Percentiles rank a stretch among this genome's conserved stretches.
These are phyloP conservation scores for Geosmithia morbida DNA, from an alignment of 2,329 filamentous ascomycete genomes.

Conservation along the genomic window DNA sequence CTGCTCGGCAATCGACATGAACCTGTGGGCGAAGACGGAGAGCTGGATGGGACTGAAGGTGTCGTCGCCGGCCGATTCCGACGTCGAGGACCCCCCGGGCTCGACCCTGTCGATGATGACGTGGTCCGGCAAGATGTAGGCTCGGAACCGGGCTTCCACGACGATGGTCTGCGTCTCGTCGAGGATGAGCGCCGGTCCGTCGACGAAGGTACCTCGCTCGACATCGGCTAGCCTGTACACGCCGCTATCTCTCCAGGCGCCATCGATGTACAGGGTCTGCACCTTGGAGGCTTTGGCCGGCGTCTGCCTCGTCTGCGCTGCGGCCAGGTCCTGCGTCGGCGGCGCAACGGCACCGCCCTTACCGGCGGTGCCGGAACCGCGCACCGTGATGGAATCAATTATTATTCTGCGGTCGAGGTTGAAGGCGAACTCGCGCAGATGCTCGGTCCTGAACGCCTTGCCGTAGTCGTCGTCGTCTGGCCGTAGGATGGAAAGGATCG, in stretches of 20 bases:
- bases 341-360: neutral
- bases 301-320: neutral
- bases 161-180: conserved; percentile 16
- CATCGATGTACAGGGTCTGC: neutral
- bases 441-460: conserved; percentile 17
- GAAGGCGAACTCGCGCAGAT: conserved; percentile 26
- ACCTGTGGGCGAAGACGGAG: conserved; percentile 38
- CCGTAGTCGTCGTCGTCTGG: conserved; percentile 19
- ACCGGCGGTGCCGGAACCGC: conserved; percentile 10
- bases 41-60: conserved; percentile 33
- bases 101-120: conserved; percentile 13
- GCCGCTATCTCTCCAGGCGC: neutral
- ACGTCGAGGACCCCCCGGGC: too few species aligned
- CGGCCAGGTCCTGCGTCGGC: neutral
- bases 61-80: neutral
- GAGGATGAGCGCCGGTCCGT: conserved; percentile 16
- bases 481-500: conserved; percentile 28
- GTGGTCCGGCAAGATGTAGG: conserved; percentile 13
- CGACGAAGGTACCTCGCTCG: conserved; percentile 5
- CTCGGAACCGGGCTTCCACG: conserved; percentile 11
- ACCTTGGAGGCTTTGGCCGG: neutral
- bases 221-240: conserved; percentile 2
- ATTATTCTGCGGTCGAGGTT: conserved; percentile 19
- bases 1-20: conserved; percentile 45
- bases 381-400: conserved; percentile 21